Evolutionary conservation across 129 eudicot species (phyloP), one percentile per base, ranked within the genome.

Genomic region (Scalesia atractyloides): DNA sequence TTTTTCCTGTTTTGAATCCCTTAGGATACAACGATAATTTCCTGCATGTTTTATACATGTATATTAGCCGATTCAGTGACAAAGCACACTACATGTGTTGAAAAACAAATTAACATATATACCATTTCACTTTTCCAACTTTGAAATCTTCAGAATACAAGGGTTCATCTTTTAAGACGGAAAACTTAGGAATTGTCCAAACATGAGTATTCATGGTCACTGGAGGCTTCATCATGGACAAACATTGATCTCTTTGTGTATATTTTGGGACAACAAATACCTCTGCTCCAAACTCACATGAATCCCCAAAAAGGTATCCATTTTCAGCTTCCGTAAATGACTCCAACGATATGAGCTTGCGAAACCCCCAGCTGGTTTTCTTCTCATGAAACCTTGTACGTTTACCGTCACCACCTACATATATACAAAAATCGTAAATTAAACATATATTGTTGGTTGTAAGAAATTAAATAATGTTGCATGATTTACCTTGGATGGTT

Each of bases 271-370:
- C 71, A 39, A 80, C 83, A 59, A 73, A 79, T 33, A 79, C 79
- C 79, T 79, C 79, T 2, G 83, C 83, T 67, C 83, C 83, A 44
- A 79, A 79, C 49, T 73, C 79, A 79, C 83, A 79, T 5, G 83
- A 79, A 67, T 79, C 75, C 10, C 66, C 75, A 7, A 49, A 73
- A 61, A 79, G 79, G 71, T 73, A 79, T 24, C 79, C 83, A 51
- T 61, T 79, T 73, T 67, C 79, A 3, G 64, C 58, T 2, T 49
- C 75, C 63, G 59, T 79, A 51, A 79, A 74, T 4, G 74, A 73
- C 9, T 73, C 79, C 36, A 79, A 30, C 3, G 83, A 79, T 62
- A 79, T 73, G 20, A 79, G 79, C 60, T 79, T 79, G 50, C 26
- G 65, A 50, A 79, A 73, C 6, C 83, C 83, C 83, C 79, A 73